Conservation (phyloP, 2,329 filamentous ascomycete genomes). For the Sporothrix humicola region DNA sequence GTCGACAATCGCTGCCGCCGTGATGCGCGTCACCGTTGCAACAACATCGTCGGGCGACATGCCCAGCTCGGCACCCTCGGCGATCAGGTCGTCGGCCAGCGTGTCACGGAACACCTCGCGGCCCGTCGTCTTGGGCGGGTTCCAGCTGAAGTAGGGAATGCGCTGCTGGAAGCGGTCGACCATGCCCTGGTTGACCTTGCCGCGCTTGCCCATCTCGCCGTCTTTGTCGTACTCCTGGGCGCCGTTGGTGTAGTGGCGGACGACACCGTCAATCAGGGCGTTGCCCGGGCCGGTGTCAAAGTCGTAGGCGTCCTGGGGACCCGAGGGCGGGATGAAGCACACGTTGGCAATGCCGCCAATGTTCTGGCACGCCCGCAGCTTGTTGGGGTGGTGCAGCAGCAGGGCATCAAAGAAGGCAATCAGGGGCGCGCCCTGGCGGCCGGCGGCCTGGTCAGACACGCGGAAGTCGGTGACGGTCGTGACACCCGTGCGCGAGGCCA, state of each 20-base stretch:
- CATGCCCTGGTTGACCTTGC: conserved; percentile 56
- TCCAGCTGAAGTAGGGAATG: conserved; percentile 56
- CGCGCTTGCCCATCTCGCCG: conserved; percentile 56
- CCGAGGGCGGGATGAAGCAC: conserved; percentile 62
- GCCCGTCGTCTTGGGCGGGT: conserved; percentile 63
- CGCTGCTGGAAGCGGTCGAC: conserved; percentile 57
- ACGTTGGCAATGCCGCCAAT: conserved; percentile 67
- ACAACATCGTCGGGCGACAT: conserved; percentile 59
- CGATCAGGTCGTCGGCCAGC: conserved; percentile 58
- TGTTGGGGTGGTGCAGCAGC: conserved; percentile 61
- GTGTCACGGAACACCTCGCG: conserved; percentile 68
- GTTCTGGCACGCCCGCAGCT: conserved; percentile 64
- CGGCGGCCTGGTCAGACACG: conserved; percentile 61
- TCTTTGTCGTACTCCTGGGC: conserved; percentile 57
- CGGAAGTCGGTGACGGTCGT: conserved; percentile 65
- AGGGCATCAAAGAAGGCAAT: conserved; percentile 64
- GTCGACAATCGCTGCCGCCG: conserved; percentile 61
- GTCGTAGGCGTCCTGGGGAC: conserved; percentile 51
- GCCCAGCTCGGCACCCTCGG: conserved; percentile 52
- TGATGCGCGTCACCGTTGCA: conserved; percentile 64
- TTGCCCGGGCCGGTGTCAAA: conserved; percentile 64
- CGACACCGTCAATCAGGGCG: conserved; percentile 61
- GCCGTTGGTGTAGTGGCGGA: conserved; percentile 60
- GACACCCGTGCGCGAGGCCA: conserved; percentile 61
- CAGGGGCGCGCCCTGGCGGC: conserved; percentile 60